Base-by-base conservation (phyloP, 73 alveolate species). In the Uronychia setigera region DNA sequence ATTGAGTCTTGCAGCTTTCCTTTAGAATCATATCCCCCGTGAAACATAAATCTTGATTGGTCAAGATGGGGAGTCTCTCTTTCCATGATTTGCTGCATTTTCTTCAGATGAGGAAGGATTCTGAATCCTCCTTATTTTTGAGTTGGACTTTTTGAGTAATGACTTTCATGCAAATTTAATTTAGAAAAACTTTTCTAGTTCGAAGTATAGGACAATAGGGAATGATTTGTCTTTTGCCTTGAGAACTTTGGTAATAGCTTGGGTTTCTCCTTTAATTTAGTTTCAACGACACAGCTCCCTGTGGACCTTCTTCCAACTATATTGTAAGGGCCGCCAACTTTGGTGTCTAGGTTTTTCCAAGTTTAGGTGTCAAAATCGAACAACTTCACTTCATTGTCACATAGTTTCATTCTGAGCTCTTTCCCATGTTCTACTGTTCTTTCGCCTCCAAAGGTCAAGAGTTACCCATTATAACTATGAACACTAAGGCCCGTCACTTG, bases 261-360 rank as follows among this genome's bases (percentile, higher is more conserved):
- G n/a, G n/a, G n/a, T n/a, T n/a, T n/a, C n/a, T n/a, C n/a, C n/a
- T n/a, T n/a, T n/a, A n/a, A n/a, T n/a, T n/a, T n/a, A n/a, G n/a
- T n/a, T 46, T 46, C 67, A 5, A 46, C 67, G n/a, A 46, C 67
- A 46, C 67, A 46, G 67, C 67, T 46, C 67, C 67, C 67, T 19
- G 19, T 46, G n/a, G 67, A 5, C 67, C 19, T 46, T 19, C 67
- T 46, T 19, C 67, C 67, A 46, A 19, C n/a, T 5, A 46, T 19
- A 5, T 11, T 46, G 19, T 11, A 46, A 46, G 5, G 67, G 67
- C 67, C 67, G 19, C 67, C 67, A 5, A 46, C 67, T 11, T 19
- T 11, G 19, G 67, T 46, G 67, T 46, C 67, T 19, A 46, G 5
- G 67, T 11, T 46, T 19, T 19, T 46, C 67, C 67, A 46, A 5